Evolutionary conservation across 2,329 filamentous ascomycete genomes (phyloP).

Genomic region (Hirsutella rhossiliensis): DNA sequence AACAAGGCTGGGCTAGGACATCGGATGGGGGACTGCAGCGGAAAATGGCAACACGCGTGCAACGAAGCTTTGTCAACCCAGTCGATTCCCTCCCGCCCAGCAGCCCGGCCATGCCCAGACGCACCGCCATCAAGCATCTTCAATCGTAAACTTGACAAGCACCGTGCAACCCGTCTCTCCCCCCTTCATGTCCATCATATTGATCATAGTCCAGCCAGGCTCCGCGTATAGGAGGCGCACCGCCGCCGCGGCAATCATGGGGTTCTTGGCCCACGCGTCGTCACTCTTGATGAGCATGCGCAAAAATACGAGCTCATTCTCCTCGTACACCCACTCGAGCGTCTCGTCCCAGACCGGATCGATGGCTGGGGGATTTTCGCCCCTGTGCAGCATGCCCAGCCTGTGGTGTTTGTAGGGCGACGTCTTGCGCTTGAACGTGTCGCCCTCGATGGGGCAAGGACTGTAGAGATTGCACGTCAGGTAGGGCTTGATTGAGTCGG

Average conservation of each 20-base stretch:
- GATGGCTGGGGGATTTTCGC: conserved; percentile 43
- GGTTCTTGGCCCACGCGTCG: conserved; percentile 48
- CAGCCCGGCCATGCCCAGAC: not conserved
- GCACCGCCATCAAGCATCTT: conserved; percentile 19
- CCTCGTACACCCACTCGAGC: conserved; percentile 56
- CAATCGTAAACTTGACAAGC: conserved; percentile 48
- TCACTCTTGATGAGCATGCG: conserved; percentile 56
- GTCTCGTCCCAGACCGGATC: conserved; percentile 56
- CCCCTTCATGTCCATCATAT: conserved; percentile 53
- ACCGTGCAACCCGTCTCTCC: conserved; percentile 50
- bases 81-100: too few species aligned
- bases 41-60: too few species aligned
- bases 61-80: too few species aligned
- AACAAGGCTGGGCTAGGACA: too few species aligned
- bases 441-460: conserved; percentile 34
- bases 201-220: conserved; percentile 50
- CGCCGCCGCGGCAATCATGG: conserved; percentile 47
- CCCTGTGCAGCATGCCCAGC: conserved; percentile 40
- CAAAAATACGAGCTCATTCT: conserved; percentile 53
- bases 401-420: conserved; percentile 44
- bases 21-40: too few species aligned
- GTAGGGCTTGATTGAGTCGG: conserved; percentile 48
- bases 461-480: conserved; percentile 53
- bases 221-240: conserved; percentile 45
- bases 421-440: conserved; percentile 33